These are phyloP conservation scores for Talaromyces borbonicus DNA, from an alignment of 495 filamentous ascomycete species.

Conservation along the genomic window DNA sequence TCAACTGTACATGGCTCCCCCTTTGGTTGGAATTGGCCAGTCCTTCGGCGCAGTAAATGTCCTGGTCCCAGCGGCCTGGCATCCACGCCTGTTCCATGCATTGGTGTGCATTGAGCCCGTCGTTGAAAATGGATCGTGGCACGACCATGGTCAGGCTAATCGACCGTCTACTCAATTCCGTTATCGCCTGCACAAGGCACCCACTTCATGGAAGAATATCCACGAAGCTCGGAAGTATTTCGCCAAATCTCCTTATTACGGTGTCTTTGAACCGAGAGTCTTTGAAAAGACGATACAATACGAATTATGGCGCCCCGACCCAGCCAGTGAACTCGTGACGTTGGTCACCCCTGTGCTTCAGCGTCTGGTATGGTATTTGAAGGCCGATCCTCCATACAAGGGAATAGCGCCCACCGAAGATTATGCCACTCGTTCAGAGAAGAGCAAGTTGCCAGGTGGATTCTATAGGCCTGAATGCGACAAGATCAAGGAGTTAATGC, in stretches of 20 bases:
- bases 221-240: constrained; percentile 10
- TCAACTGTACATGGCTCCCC: constrained; percentile 33
- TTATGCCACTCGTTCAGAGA: constrained; percentile 3
- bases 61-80: constrained; percentile 22
- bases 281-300: constrained; percentile 15
- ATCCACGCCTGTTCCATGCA: constrained; percentile 35
- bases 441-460: constrained; percentile 2
- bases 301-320: constrained; percentile 9
- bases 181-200: background rate
- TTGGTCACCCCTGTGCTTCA: constrained; percentile 9
- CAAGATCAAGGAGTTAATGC: constrained; percentile 5
- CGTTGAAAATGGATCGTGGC: constrained; percentile 14
- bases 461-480: constrained; percentile 5
- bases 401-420: constrained; percentile 2
- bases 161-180: background rate
- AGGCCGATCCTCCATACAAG: constrained; percentile 4
- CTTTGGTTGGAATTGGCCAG: constrained; percentile 39
- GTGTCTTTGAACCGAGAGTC: constrained; percentile 13
- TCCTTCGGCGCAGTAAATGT: constrained; percentile 33
- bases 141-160: background rate
- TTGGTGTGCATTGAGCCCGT: constrained; percentile 37
- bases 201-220: constrained; percentile 14
- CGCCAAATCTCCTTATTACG: constrained; percentile 12
- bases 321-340: background rate
- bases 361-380: constrained; percentile 3